Percentiles rank a stretch among this genome's conserved stretches.
These are phyloP conservation scores for Decorospora gaudefroyi DNA, from an alignment of 2,329 filamentous ascomycete genomes.

Conservation along the genomic window DNA sequence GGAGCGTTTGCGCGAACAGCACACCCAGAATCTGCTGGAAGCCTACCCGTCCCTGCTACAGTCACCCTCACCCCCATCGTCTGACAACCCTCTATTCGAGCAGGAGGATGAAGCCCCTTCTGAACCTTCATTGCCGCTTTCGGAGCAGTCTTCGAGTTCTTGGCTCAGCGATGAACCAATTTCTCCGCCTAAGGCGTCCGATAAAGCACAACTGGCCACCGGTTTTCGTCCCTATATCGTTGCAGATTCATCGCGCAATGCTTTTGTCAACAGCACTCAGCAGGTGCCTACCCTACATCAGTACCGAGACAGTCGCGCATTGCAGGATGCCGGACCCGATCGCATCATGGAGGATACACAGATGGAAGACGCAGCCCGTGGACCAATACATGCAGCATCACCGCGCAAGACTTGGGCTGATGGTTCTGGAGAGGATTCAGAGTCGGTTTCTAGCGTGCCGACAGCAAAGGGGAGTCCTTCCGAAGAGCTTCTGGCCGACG, in stretches of 20 bases:
- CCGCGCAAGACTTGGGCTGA: constrained; percentile 41
- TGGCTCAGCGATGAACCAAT: constrained; percentile 25
- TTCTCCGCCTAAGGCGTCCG: constrained; percentile 24
- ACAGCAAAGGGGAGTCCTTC: constrained; percentile 31
- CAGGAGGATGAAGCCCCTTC: constrained; percentile 19
- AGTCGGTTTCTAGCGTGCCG: constrained; percentile 25
- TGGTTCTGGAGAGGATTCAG: constrained; percentile 46
- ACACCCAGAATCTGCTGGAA: constrained; percentile 45
- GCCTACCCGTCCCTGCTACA: constrained; percentile 14
- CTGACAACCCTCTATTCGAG: constrained; percentile 24
- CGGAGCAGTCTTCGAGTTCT: constrained; percentile 26
- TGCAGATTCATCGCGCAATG: constrained; percentile 45
- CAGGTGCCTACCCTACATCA: constrained; percentile 44
- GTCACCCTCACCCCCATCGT: constrained; percentile 31
- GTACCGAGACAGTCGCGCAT: constrained; percentile 10
- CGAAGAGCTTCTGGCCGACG: constrained; percentile 14
- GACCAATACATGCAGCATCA: constrained; percentile 2
- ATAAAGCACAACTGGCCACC: constrained; percentile 8
- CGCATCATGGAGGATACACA: constrained; percentile 24
- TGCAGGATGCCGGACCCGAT: constrained; percentile 10
- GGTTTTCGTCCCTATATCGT: constrained; percentile 22
- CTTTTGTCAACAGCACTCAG: constrained; percentile 52
- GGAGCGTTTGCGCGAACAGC: constrained; percentile 44
- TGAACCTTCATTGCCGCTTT: constrained; percentile 21
- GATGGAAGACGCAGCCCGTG: constrained; percentile 33